Conservation (phyloP, 2,329 filamentous ascomycete genomes). For the Exophiala dermatitidis region DNA sequence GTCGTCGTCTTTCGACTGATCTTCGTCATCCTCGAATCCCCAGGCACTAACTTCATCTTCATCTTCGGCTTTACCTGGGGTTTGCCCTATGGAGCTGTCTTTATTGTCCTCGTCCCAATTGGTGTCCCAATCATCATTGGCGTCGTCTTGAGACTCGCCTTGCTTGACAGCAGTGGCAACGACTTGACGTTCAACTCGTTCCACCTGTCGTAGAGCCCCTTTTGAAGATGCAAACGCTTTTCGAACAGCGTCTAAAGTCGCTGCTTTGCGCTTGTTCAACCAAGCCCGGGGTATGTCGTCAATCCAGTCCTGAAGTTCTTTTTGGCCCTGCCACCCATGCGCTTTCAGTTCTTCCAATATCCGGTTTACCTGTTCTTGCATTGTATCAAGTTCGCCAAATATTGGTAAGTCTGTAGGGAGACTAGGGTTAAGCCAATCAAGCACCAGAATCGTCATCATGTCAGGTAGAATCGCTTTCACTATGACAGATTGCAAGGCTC, state of each 20-base stretch:
- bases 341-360: conserved; percentile 60
- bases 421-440: conserved; percentile 65
- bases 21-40: conserved; percentile 43
- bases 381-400: conserved; percentile 63
- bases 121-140: conserved; percentile 68
- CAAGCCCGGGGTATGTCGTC: conserved; percentile 72
- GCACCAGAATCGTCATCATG: conserved; percentile 61
- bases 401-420: conserved; percentile 68
- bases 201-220: conserved; percentile 61
- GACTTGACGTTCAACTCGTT: conserved; percentile 76
- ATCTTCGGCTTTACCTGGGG: conserved; percentile 40
- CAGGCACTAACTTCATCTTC: conserved; percentile 42
- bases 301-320: conserved; percentile 69
- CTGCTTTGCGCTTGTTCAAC: conserved; percentile 76
- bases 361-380: conserved; percentile 55
- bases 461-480: conserved; percentile 63
- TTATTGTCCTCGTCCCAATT: conserved; percentile 60
- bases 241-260: conserved; percentile 67
- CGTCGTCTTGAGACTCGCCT: conserved; percentile 32
- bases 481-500: conserved; percentile 46
- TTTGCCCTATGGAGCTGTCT: neutral
- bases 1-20: conserved; percentile 28
- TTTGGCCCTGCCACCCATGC: conserved; percentile 55
- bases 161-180: conserved; percentile 57
- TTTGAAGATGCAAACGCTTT: conserved; percentile 61